These are phyloP conservation scores for Acanthamoeba quina DNA, from an alignment of 208 protist genomes.

Conservation along the genomic window DNA sequence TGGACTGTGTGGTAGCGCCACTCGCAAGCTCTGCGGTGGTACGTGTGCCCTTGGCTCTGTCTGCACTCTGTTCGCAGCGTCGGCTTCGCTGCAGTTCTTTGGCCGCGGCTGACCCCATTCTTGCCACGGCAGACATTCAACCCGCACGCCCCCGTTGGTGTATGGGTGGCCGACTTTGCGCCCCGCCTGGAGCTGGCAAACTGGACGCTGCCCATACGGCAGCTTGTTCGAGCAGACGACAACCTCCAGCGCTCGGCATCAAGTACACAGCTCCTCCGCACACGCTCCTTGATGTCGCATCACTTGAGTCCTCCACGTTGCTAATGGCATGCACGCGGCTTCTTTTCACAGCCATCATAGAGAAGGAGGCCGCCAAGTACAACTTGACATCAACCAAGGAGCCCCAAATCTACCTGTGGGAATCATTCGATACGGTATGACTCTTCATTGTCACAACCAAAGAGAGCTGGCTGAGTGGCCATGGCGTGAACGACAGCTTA, in stretches of 20 bases:
- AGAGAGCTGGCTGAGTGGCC: no score
- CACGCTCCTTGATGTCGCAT: neutral
- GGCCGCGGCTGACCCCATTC: neutral
- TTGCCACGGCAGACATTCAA: neutral
- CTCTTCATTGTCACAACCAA: neutral
- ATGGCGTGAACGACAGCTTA: no score
- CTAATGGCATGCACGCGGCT: neutral
- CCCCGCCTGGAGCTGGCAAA: neutral
- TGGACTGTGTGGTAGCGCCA: slow-evolving; percentile 43
- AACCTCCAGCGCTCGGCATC: slow-evolving; percentile 4
- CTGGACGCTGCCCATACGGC: slow-evolving; percentile 32
- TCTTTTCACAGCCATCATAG: neutral
- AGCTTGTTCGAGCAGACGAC: slow-evolving; percentile 36
- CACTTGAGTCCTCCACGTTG: neutral
- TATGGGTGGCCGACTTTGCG: slow-evolving; percentile 62
- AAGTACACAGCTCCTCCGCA: neutral
- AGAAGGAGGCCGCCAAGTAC: neutral
- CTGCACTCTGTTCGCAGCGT: neutral
- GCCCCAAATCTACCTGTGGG: slow-evolving; percentile 38
- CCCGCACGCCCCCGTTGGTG: neutral
- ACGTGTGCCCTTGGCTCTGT: neutral
- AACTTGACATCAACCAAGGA: neutral
- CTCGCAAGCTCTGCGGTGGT: slow-evolving; percentile 24
- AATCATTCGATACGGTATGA: slow-evolving; percentile 24
- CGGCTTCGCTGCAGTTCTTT: neutral